phyloP scores from a whole-genome alignment of 225 moss, liverwort and hornwort species.

The Antitrichia curtipendula region DNA sequence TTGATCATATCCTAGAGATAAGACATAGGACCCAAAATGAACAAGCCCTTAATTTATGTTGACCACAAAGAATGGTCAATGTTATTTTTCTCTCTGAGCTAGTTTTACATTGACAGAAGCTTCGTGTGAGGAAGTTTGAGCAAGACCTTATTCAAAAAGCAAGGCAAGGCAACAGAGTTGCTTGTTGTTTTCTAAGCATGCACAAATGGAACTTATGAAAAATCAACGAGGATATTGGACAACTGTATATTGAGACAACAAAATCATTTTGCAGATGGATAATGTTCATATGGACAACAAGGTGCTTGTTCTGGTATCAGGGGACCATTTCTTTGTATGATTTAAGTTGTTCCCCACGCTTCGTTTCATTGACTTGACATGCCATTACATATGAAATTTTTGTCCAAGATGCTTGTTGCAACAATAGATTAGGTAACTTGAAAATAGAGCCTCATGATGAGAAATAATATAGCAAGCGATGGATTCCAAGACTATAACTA shows the following conservation, averaged over 20 bases:
- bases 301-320: rapidly evolving
- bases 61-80: neutral
- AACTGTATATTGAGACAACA: neutral
- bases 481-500: rapidly evolving
- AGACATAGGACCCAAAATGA: neutral
- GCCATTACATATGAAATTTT: too few relatives aligned
- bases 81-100: neutral
- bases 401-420: too few relatives aligned
- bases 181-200: neutral
- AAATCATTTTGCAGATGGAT: neutral
- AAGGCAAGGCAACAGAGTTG: neutral
- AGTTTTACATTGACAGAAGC: neutral
- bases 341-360: neutral
- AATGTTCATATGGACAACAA: neutral
- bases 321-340: neutral
- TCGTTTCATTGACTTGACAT: neutral
- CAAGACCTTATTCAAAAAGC: neutral
- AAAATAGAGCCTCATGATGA: neutral
- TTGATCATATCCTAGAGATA: neutral
- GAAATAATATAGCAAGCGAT: too few relatives aligned
- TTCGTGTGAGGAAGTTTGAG: neutral
- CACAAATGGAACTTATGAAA: neutral
- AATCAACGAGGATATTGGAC: neutral
- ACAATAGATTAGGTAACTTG: neutral
- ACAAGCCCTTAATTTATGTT: rapidly evolving